Evolutionary conservation across 2,329 filamentous ascomycete genomes (phyloP).

Genomic region (Verticillium zaregamsianum): DNA sequence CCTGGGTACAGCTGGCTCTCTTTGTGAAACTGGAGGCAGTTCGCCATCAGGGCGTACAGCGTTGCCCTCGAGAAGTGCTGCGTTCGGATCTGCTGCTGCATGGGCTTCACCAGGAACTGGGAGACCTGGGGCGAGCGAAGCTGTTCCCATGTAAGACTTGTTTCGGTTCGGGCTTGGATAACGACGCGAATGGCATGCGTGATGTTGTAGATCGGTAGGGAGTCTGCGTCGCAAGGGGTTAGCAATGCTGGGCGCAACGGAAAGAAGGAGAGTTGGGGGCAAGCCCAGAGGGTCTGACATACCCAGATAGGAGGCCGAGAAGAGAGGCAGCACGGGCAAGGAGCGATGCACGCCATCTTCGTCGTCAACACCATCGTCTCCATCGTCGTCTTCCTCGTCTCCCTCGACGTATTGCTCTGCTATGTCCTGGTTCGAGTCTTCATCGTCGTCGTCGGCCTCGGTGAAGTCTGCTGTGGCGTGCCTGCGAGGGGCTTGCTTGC

Average conservation of each 20-base stretch:
- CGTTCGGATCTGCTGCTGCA: slow-evolving; percentile 81
- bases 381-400: slow-evolving; percentile 34
- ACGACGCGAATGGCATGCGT: slow-evolving; percentile 87
- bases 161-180: slow-evolving; percentile 82
- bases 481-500: slow-evolving; percentile 33
- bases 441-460: slow-evolving; percentile 54
- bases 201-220: slow-evolving; percentile 82
- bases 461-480: slow-evolving; percentile 63
- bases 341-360: slow-evolving; percentile 26
- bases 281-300: slow-evolving; percentile 15
- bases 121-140: slow-evolving; percentile 93
- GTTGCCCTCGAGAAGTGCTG: slow-evolving; percentile 84
- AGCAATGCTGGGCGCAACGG: slow-evolving; percentile 12
- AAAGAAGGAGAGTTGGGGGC: not conserved
- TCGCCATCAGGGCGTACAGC: slow-evolving; percentile 86
- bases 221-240: slow-evolving; percentile 51
- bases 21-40: slow-evolving; percentile 89
- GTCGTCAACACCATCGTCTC: slow-evolving; percentile 26
- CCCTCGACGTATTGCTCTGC: slow-evolving; percentile 7
- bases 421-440: slow-evolving; percentile 31
- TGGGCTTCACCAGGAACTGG: slow-evolving; percentile 92
- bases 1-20: slow-evolving; percentile 78
- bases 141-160: slow-evolving; percentile 90
- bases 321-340: slow-evolving; percentile 63
- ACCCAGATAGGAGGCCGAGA: slow-evolving; percentile 76